These are phyloP conservation scores for Gomphus sp. DNA, from an alignment of 1,284 basidiomycete species.

Conservation along the genomic window DNA sequence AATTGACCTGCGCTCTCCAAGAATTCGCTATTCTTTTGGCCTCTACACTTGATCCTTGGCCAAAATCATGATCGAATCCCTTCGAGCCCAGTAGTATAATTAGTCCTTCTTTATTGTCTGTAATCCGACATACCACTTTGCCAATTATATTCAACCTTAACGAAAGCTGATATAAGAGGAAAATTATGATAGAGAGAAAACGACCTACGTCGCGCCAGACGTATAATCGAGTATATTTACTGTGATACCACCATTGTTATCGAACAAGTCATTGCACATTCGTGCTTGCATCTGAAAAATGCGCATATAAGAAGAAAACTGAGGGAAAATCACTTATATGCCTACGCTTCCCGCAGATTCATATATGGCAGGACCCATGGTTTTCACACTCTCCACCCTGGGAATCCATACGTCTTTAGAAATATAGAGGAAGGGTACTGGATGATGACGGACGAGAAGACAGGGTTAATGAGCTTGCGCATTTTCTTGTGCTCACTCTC, in stretches of 20 bases:
- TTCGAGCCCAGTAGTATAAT: background rate
- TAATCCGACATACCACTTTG: constrained; percentile 12
- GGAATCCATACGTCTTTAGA: background rate
- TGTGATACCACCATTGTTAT: background rate
- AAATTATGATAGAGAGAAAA: background rate
- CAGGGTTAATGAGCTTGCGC: constrained; percentile 17
- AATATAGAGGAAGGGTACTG: constrained; percentile 2
- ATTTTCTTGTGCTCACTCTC: constrained; percentile 22
- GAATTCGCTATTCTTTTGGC: constrained; percentile 20
- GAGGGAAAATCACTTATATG: background rate
- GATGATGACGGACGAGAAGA: constrained; percentile 17
- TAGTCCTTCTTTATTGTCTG: background rate
- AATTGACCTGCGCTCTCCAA: constrained; percentile 20
- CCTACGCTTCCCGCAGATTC: constrained; percentile 13
- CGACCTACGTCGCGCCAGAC: constrained; percentile 13
- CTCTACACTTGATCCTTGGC: constrained; percentile 18
- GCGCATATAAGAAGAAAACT: background rate
- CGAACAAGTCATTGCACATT: background rate
- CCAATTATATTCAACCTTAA: constrained; percentile 16
- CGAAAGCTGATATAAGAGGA: background rate
- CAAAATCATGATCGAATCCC: constrained; percentile 27
- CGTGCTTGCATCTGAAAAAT: background rate
- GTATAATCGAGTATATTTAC: constrained; percentile 17
- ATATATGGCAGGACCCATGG: constrained; percentile 20
- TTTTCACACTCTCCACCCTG: constrained; percentile 20